Base-by-base conservation (phyloP, 2,329 filamentous ascomycete species). In the Xylariaceae sp. region DNA sequence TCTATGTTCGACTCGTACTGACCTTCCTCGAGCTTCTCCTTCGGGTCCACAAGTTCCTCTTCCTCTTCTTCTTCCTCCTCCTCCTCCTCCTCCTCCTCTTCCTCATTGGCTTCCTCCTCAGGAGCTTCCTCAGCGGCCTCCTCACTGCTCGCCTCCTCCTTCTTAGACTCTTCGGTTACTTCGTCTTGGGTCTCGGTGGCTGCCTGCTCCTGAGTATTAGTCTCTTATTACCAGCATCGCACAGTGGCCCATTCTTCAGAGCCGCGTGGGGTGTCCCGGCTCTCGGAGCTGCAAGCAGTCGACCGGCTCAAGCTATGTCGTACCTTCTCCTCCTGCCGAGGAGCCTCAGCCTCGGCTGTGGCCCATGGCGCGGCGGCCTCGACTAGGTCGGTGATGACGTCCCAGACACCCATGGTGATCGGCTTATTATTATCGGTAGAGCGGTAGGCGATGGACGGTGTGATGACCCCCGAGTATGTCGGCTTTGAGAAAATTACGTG, bases 1-100 rank as follows among this genome's bases (percentile, higher is more conserved):
- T 33, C 32, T 8, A 21, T 26, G 24, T 17, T 35, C 18, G 17
- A 24, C 12, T 27, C 36, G 16, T 34, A 81, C 87, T 75, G 68
- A 97, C 92, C 88, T 78, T 94, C 88, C 69, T 94, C 85, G 47
- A 97, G 69, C 65, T 78, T 77, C 47, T 89, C 86, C 77, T 94
- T 94, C 55, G 83, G 81, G 64, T 97, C 90, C 54, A 83, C 81
- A 47, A 78, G 70, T 70, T 92, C 86, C 50, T 88, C 84, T 46
- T 88, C 82, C 46, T 89, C 84, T 47, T 90, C 86, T 36, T 92
- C 86, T 44, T 89, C 85, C 14, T 88, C 83, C 24, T 84, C 82
- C 23, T 83, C 81, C 30, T 84, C 83, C 17, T 81, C 83, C 30
- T 81, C 80, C 16, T 76, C 79, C 21, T 76, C 78, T 24, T 74